Percentiles rank a stretch among this genome's conserved stretches.
Conservation (phyloP, 257 asterid genomes). For the Solanum etuberosum region DNA sequence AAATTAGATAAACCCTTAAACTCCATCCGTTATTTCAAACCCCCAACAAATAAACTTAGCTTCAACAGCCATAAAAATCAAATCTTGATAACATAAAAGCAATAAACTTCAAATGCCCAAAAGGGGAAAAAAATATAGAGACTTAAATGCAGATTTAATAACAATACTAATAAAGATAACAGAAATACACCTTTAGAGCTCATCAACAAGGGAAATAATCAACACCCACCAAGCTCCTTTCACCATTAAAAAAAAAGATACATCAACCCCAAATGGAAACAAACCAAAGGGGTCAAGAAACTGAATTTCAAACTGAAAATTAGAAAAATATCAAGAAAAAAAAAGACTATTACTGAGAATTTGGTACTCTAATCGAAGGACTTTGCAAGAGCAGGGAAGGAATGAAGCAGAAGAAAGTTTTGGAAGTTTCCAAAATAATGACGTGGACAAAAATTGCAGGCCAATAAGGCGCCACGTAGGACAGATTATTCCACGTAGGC, state of each 20-base stretch:
- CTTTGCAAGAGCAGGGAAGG: background rate
- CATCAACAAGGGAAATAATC: background rate
- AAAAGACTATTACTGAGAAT: background rate
- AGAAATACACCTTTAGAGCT: background rate
- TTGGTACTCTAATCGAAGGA: background rate
- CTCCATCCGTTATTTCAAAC: too few species aligned
- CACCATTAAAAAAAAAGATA: background rate
- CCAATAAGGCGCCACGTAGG: conserved; percentile 30
- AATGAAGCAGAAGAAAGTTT: background rate
- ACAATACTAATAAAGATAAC: too few species aligned
- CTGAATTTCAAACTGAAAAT: background rate
- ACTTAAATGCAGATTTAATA: too few species aligned
- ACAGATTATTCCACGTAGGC: too few species aligned
- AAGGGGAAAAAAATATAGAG: too few species aligned
- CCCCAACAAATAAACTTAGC: too few species aligned
- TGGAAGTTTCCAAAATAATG: conserved; percentile 5
- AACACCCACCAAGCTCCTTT: background rate
- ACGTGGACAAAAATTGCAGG: conserved; percentile 33
- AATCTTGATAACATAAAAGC: too few species aligned
- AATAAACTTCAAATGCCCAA: too few species aligned
- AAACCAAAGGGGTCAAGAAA: background rate
- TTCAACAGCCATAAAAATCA: too few species aligned
- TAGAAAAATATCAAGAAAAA: background rate
- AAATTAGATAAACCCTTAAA: too few species aligned
- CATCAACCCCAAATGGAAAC: background rate